A percentile compares a stretch with the other conserved stretches of the same genome.
phyloP scores from a whole-genome alignment of 2,329 filamentous ascomycete species.

The Aspergillus versicolor region DNA sequence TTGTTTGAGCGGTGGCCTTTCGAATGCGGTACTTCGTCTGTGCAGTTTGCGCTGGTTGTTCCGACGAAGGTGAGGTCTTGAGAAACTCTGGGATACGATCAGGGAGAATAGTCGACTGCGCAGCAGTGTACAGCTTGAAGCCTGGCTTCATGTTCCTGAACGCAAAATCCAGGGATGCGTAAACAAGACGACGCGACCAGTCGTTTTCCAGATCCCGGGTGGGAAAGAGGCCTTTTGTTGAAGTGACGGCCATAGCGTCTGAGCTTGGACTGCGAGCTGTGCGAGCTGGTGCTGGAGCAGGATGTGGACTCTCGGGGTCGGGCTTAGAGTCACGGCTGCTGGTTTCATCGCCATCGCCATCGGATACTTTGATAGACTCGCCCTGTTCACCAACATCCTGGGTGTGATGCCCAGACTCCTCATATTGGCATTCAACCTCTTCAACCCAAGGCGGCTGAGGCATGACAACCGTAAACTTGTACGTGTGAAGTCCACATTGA shows the following conservation, averaged over 20 bases:
- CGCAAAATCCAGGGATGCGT: conserved; percentile 26
- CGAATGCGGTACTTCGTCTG: too few relatives aligned
- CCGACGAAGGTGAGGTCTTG: conserved; percentile 2
- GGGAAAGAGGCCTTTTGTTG: background rate
- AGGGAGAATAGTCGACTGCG: conserved; percentile 22
- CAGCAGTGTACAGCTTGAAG: conserved; percentile 27
- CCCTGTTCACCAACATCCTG: too few relatives aligned
- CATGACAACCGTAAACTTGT: conserved; percentile 22
- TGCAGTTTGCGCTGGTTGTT: too few relatives aligned
- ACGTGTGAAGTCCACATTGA: conserved; percentile 25
- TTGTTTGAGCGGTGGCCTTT: too few relatives aligned
- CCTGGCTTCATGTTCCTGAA: conserved; percentile 16
- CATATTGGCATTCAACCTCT: background rate
- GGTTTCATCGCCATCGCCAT: background rate
- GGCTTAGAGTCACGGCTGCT: background rate
- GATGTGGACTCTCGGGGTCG: too few relatives aligned
- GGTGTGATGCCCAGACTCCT: background rate
- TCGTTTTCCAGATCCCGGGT: conserved; percentile 6
- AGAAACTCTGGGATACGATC: conserved; percentile 27
- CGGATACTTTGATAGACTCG: background rate
- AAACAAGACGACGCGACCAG: conserved; percentile 13
- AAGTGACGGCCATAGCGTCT: background rate
- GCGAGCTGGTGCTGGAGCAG: background rate
- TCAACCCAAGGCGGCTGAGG: background rate
- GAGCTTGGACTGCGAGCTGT: background rate